Conservation (phyloP, 306 rosid species). For the Fragaria ananassa region DNA sequence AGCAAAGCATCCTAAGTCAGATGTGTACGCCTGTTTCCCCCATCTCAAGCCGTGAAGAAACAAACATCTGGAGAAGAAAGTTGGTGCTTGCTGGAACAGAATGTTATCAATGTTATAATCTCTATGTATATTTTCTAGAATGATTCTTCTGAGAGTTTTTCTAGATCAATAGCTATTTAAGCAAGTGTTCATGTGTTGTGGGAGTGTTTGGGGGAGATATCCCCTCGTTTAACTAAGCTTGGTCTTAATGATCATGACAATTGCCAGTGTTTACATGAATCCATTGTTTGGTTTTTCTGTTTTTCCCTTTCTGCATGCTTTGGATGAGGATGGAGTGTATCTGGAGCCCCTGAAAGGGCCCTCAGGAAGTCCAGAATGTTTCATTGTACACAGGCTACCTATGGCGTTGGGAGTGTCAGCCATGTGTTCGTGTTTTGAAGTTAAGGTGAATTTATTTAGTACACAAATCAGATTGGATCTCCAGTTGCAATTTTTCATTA, state of each 20-base stretch:
- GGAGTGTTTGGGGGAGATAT: not conserved
- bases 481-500: not conserved
- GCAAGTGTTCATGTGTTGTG: slow-evolving; percentile 23
- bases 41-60: slow-evolving; percentile 47
- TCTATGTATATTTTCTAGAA: slow-evolving; percentile 28
- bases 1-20: slow-evolving; percentile 68
- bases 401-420: not conserved
- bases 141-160: slow-evolving; percentile 8
- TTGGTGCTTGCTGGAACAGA: slow-evolving; percentile 15
- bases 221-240: slow-evolving; percentile 15
- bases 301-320: not conserved
- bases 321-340: not conserved
- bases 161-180: slow-evolving; percentile 19
- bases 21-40: slow-evolving; percentile 44
- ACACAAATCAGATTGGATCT: not conserved
- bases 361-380: no score
- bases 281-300: not conserved
- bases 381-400: no score
- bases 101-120: slow-evolving; percentile 6
- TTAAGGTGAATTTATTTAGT: not conserved
- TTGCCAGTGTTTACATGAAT: not conserved
- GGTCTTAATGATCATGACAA: slow-evolving; percentile 22
- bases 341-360: not conserved
- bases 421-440: not conserved
- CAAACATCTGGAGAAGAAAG: not conserved